These are phyloP conservation scores for Andrographis paniculata DNA, from an alignment of 305 asterid genomes.

Conservation along the genomic window DNA sequence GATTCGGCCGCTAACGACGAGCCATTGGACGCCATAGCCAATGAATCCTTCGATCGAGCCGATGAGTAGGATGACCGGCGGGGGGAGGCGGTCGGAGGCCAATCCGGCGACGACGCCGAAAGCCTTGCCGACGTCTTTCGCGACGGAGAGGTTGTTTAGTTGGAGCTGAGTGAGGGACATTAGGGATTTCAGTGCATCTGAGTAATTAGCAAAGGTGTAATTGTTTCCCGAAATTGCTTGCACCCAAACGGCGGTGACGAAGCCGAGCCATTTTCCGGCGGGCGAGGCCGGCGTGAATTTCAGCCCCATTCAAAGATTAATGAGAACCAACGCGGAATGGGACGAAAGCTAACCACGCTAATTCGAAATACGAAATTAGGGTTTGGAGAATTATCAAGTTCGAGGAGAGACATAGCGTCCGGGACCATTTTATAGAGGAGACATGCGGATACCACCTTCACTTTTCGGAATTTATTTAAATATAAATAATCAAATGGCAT, in stretches of 20 bases:
- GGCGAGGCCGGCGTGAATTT: slow-evolving; percentile 44
- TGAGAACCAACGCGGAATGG: neutral
- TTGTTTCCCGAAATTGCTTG: slow-evolving; percentile 85
- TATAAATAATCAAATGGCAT: too few relatives aligned
- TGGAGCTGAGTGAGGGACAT: slow-evolving; percentile 85
- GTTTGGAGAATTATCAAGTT: too few relatives aligned
- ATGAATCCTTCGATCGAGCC: slow-evolving; percentile 72
- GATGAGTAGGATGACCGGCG: slow-evolving; percentile 57
- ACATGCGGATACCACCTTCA: too few relatives aligned
- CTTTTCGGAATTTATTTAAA: too few relatives aligned
- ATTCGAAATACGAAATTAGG: too few relatives aligned
- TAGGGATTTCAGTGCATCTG: slow-evolving; percentile 60
- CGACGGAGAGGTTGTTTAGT: slow-evolving; percentile 83
- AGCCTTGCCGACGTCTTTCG: slow-evolving; percentile 82
- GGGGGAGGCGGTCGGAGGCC: slow-evolving; percentile 66
- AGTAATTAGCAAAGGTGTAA: slow-evolving; percentile 79
- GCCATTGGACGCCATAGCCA: slow-evolving; percentile 93
- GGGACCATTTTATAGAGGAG: too few relatives aligned
- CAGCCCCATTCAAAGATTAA: slow-evolving; percentile 28
- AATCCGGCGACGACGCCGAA: slow-evolving; percentile 77
- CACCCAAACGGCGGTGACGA: slow-evolving; percentile 90
- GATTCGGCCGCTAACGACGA: slow-evolving; percentile 65
- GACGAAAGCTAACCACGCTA: too few relatives aligned
- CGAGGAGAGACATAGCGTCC: too few relatives aligned
- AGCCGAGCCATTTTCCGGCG: slow-evolving; percentile 85